Base-by-base conservation (phyloP, 768 basidiomycete genomes). In the Cyclocybe cylindracea region DNA sequence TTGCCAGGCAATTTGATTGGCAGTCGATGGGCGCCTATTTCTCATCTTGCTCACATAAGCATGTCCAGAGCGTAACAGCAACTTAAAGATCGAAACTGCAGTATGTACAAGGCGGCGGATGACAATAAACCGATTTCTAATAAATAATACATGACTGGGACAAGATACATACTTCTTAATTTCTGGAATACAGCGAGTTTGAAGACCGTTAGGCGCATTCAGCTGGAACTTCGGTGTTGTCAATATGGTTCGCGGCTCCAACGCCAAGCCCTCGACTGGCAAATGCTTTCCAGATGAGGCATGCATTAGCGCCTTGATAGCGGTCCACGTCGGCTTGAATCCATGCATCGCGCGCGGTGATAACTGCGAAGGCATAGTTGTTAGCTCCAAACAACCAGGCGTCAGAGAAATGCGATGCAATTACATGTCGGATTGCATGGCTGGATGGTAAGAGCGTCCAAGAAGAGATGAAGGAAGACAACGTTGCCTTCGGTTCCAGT, bases 251-350 rank as follows among this genome's bases (percentile, higher is more conserved):
- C 4, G 50, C 55, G 10, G 66, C 66, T 13, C 52, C 53, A 10
- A 61, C 58, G 24, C 74, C 72, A 10, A 75, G 63, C 7, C 73
- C 76, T 34, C 66, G 64, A 54, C 69, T 70, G 10, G 73, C 73
- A 52, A 77, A 77, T 14, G 65, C 70, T 5, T 61, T 68, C 75
- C 73, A 77, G 34, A 76, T 56, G 11, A 62, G 45, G 53, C 75
- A 75, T 29, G 59, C 63, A 57, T 77, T 73, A 2, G 62, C 64
- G 18, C 73, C 74, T 7, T 13, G 54, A 59, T 67, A 76, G 13
- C 73, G 66, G 58, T 72, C 71, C 16, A 54, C 56, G 58, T 76
- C 75, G 6, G 76, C 74, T 58, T 73, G 70, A 44, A 76, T 66
- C 69, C 67, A 70, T 5, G 74, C 75, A 56, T 72, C 66, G 40